phyloP scores from a whole-genome alignment of 352 stramenopile species.

The Phytopythium litorale region DNA sequence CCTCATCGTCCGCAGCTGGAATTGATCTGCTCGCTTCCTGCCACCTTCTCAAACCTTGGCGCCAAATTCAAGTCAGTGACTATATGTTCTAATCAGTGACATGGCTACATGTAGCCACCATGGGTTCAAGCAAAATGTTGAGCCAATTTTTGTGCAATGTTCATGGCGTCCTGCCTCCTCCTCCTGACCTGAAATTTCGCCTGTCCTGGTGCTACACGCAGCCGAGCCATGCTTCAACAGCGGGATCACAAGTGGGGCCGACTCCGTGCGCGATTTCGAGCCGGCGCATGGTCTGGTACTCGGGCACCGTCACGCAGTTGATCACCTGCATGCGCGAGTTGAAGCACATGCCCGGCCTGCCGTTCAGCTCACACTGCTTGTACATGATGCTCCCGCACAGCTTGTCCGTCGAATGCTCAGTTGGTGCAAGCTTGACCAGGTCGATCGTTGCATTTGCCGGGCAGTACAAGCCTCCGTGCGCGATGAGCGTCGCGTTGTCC shows the following conservation, averaged over 20 bases:
- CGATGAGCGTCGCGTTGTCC: slow-evolving; percentile 16
- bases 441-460: slow-evolving; percentile 15
- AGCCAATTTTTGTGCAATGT: too few relatives aligned
- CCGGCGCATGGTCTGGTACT: slow-evolving; percentile 25
- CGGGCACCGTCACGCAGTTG: slow-evolving; percentile 22
- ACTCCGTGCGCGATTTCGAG: slow-evolving; percentile 28
- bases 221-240: slow-evolving; percentile 31
- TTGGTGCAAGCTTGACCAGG: slow-evolving; percentile 17
- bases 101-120: slow-evolving; percentile 5
- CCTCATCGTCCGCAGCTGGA: not conserved
- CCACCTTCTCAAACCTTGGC: not conserved
- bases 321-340: slow-evolving; percentile 44
- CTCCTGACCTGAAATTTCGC: not conserved
- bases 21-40: not conserved
- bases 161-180: too few relatives aligned
- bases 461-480: slow-evolving; percentile 15
- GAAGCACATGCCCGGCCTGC: slow-evolving; percentile 31
- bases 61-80: not conserved
- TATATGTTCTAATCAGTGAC: not conserved
- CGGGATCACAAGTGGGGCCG: slow-evolving; percentile 20
- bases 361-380: slow-evolving; percentile 22
- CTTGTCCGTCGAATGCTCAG: slow-evolving; percentile 16
- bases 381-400: slow-evolving; percentile 29
- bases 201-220: slow-evolving; percentile 2
- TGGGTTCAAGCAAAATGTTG: not conserved